phyloP scores from a whole-genome alignment of 495 filamentous ascomycete species.

The Glutinoglossum americanum region DNA sequence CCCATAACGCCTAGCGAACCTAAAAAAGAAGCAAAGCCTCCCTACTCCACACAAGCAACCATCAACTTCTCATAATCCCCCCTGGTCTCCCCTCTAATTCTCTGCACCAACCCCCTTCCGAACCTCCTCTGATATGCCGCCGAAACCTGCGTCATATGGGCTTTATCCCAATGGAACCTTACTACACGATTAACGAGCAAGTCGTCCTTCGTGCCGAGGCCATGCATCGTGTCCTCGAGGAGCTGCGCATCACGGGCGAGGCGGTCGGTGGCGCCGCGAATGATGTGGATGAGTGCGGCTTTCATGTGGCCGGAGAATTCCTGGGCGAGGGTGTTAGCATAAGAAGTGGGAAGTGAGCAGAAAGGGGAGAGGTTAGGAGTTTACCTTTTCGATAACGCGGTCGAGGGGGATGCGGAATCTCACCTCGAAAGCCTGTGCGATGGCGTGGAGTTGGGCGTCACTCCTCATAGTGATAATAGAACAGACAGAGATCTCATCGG shows the following conservation, averaged over 20 bases:
- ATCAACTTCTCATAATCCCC: conserved; percentile 47
- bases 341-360: not conserved
- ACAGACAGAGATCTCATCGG: conserved; percentile 58
- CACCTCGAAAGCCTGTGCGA: conserved; percentile 44
- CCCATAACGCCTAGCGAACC: too few species aligned
- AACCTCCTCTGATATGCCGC: conserved; percentile 46
- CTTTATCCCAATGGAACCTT: conserved; percentile 55
- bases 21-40: too few species aligned
- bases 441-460: conserved; percentile 62
- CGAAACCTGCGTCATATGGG: conserved; percentile 50
- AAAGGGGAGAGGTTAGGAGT: conserved; percentile 2
- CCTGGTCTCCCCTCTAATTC: conserved; percentile 65
- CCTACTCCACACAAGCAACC: not conserved
- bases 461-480: conserved; percentile 48
- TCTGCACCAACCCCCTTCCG: conserved; percentile 32
- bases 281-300: conserved; percentile 55
- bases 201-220: conserved; percentile 69
- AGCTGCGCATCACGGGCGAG: conserved; percentile 60
- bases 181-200: conserved; percentile 53
- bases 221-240: conserved; percentile 71
- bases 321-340: conserved; percentile 10
- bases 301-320: conserved; percentile 90
- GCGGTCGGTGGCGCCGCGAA: conserved; percentile 55
- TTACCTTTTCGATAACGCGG: conserved; percentile 42
- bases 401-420: conserved; percentile 45